Conservation (phyloP, 495 filamentous ascomycete species). For the Penicillium pulvis region DNA sequence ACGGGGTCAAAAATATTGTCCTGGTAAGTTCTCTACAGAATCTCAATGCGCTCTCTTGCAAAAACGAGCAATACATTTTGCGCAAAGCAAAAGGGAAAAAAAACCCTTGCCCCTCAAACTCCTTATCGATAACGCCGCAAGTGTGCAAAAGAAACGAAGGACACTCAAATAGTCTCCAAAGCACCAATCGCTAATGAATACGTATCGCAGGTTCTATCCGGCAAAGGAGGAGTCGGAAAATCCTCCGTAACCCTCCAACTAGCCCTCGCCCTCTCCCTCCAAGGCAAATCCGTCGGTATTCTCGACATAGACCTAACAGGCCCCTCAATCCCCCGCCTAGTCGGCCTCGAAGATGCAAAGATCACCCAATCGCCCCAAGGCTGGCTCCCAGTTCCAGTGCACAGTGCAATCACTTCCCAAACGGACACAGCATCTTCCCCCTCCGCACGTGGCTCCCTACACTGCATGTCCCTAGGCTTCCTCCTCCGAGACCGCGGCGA, state of each 20-base stretch:
- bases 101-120: conserved; percentile 20
- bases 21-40: conserved; percentile 37
- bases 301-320: conserved; percentile 97
- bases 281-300: conserved; percentile 85
- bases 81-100: conserved; percentile 1
- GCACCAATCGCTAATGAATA: conserved; percentile 2
- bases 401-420: conserved; percentile 45
- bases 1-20: conserved; percentile 55
- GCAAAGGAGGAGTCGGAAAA: conserved; percentile 97
- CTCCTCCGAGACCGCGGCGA: conserved; percentile 80
- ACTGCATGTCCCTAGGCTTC: conserved; percentile 93
- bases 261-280: conserved; percentile 82
- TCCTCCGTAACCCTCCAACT: conserved; percentile 95
- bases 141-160: not conserved
- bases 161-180: not conserved
- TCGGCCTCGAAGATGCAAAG: conserved; percentile 84
- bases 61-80: conserved; percentile 1
- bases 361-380: conserved; percentile 87
- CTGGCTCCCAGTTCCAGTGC: conserved; percentile 86
- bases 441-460: conserved; percentile 59
- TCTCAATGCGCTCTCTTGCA: not conserved
- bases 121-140: conserved; percentile 49
- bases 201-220: conserved; percentile 69
- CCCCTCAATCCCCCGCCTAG: conserved; percentile 91
- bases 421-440: conserved; percentile 11